Percentiles rank a stretch among this genome's conserved stretches.
phyloP scores from a whole-genome alignment of 2,329 filamentous ascomycete species.

The Neocucurbitaria cava region DNA sequence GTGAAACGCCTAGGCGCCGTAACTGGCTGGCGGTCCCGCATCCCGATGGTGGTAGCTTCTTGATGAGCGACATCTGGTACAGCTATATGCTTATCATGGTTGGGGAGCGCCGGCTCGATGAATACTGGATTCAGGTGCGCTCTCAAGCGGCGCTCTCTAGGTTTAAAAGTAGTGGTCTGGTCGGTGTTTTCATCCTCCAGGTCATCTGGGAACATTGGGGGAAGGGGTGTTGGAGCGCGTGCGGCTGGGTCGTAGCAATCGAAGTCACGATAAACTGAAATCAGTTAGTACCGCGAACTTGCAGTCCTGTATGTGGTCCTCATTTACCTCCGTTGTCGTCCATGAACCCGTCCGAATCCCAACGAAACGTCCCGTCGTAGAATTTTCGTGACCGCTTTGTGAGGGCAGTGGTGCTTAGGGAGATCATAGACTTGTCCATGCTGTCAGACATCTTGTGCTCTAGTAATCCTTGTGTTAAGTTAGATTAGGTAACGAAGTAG shows the following conservation, averaged over 20 bases:
- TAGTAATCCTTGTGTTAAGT: not conserved
- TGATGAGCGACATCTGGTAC: not conserved
- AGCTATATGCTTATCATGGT: not conserved
- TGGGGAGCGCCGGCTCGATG: not conserved
- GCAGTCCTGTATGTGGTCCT: not conserved
- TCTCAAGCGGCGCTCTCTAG: not conserved
- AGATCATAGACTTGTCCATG: not conserved
- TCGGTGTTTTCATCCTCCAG: conserved; percentile 1
- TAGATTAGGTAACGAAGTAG: not conserved
- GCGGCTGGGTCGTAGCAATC: conserved; percentile 25
- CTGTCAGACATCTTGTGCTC: not conserved
- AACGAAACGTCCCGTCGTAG: conserved; percentile 37
- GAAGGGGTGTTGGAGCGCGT: conserved; percentile 29
- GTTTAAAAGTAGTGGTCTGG: not conserved
- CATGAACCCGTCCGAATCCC: conserved; percentile 33
- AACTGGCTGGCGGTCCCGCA: not conserved
- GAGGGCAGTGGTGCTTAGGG: conserved; percentile 9
- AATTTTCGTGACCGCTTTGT: conserved; percentile 23
- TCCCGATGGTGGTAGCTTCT: not conserved
- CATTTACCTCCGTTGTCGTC: conserved; percentile 31
- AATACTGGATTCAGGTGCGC: not conserved
- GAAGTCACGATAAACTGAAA: conserved; percentile 21
- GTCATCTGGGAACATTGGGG: conserved; percentile 18
- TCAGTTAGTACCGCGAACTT: not conserved
- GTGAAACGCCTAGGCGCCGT: not conserved